Evolutionary conservation across 2,329 filamentous ascomycete species (phyloP).

Genomic region (Trichoderma oligosporum): DNA sequence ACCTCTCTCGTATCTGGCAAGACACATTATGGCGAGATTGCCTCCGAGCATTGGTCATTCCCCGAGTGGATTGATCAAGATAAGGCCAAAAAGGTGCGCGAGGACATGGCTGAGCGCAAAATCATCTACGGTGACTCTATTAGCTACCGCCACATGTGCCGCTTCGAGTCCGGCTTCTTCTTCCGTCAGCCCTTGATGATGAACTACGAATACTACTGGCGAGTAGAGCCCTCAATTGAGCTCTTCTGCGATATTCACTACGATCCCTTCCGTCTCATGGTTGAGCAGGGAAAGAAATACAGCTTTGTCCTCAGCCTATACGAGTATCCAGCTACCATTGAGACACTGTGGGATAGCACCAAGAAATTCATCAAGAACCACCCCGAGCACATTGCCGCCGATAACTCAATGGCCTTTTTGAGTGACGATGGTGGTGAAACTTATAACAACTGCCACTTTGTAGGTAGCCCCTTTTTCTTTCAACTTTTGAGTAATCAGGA

Average conservation of each 20-base stretch:
- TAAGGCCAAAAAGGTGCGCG: slow-evolving; percentile 81
- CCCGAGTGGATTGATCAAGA: slow-evolving; percentile 94
- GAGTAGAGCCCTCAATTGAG: slow-evolving; percentile 94
- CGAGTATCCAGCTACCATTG: slow-evolving; percentile 95
- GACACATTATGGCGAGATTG: slow-evolving; percentile 85
- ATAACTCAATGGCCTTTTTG: slow-evolving; percentile 86
- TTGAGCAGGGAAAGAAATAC: slow-evolving; percentile 96
- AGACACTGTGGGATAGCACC: slow-evolving; percentile 89
- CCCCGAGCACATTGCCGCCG: slow-evolving; percentile 79
- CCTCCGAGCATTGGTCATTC: slow-evolving; percentile 94
- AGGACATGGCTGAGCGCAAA: slow-evolving; percentile 90
- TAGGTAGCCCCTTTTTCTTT: slow-evolving; percentile 42
- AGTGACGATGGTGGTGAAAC: slow-evolving; percentile 86
- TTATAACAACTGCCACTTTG: slow-evolving; percentile 97
- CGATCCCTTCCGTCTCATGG: slow-evolving; percentile 95
- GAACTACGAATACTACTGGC: slow-evolving; percentile 99
- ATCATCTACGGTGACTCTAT: slow-evolving; percentile 98
- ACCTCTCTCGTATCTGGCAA: slow-evolving; percentile 85
- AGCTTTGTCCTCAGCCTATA: slow-evolving; percentile 93
- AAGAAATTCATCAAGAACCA: slow-evolving; percentile 91
- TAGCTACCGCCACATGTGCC: slow-evolving; percentile 99
- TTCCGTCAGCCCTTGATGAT: slow-evolving; percentile 91
- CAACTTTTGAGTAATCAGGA: too few species aligned
- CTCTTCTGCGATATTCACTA: slow-evolving; percentile 94
- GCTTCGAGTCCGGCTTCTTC: slow-evolving; percentile 98